These are phyloP conservation scores for Termitomyces sp. DNA, from an alignment of 768 basidiomycete genomes.

Conservation along the genomic window DNA sequence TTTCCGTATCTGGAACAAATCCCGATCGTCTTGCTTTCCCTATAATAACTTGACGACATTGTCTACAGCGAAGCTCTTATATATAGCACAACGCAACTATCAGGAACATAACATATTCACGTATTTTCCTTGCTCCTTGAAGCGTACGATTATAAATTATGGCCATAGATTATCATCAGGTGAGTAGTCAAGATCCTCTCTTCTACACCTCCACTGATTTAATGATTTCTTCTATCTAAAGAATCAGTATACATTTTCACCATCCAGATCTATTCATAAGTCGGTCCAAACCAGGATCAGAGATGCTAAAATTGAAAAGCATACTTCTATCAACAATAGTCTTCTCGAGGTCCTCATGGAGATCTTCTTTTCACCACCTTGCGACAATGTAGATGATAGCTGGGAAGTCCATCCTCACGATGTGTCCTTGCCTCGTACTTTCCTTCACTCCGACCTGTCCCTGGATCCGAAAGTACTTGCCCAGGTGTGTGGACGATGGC, in stretches of 20 bases:
- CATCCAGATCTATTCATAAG: not conserved
- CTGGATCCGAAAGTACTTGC: conserved; percentile 7
- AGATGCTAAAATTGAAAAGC: not conserved
- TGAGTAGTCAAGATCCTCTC: not conserved
- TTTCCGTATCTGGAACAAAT: conserved; percentile 1
- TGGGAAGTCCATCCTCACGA: not conserved
- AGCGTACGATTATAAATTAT: not conserved
- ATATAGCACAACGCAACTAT: not conserved
- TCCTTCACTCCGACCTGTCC: not conserved
- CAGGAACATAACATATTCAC: not conserved
- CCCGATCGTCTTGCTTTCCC: not conserved
- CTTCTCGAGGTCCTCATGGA: conserved; percentile 5
- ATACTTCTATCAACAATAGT: not conserved
- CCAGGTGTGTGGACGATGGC: conserved; percentile 6
- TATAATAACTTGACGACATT: not conserved
- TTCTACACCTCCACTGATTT: no score
- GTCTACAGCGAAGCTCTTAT: not conserved
- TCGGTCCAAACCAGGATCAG: not conserved
- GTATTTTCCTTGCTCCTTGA: not conserved
- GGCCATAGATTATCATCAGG: not conserved
- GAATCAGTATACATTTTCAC: not conserved
- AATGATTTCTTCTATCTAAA: not conserved
- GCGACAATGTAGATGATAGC: not conserved
- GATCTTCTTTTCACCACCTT: conserved; percentile 2
- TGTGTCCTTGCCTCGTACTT: not conserved